Evolutionary conservation across 2,329 filamentous ascomycete species (phyloP), one percentile per base, ranked within the genome.

Genomic region (Colletotrichum sp.): DNA sequence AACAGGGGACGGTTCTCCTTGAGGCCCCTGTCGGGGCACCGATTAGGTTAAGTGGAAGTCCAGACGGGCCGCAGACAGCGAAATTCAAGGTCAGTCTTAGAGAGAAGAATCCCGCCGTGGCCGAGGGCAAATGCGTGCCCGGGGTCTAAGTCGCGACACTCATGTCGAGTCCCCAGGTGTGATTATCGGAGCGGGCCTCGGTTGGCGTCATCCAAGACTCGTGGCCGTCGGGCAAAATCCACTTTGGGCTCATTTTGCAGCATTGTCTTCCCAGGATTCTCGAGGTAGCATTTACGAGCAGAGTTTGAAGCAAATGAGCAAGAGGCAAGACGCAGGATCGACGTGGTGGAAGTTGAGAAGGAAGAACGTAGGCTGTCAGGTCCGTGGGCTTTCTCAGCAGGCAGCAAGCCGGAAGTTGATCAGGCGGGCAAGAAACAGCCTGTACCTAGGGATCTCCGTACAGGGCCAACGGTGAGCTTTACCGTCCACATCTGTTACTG

Each of bases 201-300:
- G 57, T 75, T 67, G 57, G 73, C 57, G 63, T 67, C 64, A 73
- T 68, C 69, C 63, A 67, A 75, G 57, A 36, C 55, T 43, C 34
- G 32, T 64, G 57, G 55, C 26, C 32, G 43, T 67, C 73, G 63
- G 69, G 52, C 63, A 63, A 60, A 75, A 64, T 60, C 72, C 69
- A 55, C 63, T 63, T 67, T 72, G 21, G 73, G 48, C 69, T 59
- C 34, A 15, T 39, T 52, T 63, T 72, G 69, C 69, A 75, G 73
- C 55, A 36, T 13, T 57, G 63, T 55, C 39, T 63, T 24, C 36
- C 55, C 39, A 59, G 57, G 55, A 55, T 72, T 15, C 39, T 67
- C 30, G 21, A 34, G 34, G 63, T 61, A 39, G 55, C 32, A 59
- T 71, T 36, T 43, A 36, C 59, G 26, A 24, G 72, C 63, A 67